Conservation (phyloP, 805 yeast genomes). For the Nakazawaea ernobii region DNA sequence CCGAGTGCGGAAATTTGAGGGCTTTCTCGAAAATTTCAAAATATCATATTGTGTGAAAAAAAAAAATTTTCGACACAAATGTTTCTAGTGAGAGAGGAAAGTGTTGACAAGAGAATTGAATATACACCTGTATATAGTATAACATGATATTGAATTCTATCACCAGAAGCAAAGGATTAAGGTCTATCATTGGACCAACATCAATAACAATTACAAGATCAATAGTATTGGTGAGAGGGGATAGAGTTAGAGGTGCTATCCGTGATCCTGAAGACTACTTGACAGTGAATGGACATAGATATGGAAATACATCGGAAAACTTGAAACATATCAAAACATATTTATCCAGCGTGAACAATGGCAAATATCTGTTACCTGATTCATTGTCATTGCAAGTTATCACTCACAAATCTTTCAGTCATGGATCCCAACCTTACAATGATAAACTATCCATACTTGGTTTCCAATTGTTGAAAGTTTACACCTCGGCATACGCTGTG, state of each 20-base stretch:
- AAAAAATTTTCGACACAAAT: conserved; percentile 7
- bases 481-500: conserved; percentile 37
- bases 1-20: neutral
- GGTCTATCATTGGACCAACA: neutral
- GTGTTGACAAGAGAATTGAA: neutral
- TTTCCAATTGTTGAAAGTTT: conserved; percentile 49
- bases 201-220: conserved; percentile 7
- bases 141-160: neutral
- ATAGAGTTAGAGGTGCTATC: conserved; percentile 65
- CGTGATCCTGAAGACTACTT: conserved; percentile 61
- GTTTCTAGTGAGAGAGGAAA: neutral
- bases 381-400: conserved; percentile 67
- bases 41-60: neutral
- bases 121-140: conserved; percentile 1
- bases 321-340: conserved; percentile 43
- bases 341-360: conserved; percentile 25
- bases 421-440: conserved; percentile 84
- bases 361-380: conserved; percentile 51
- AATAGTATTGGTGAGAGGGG: conserved; percentile 40
- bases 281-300: conserved; percentile 44
- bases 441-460: conserved; percentile 79
- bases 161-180: neutral
- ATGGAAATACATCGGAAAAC: conserved; percentile 47
- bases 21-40: neutral
- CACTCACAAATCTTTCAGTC: conserved; percentile 93